A percentile compares a stretch with the other conserved stretches of the same genome.
These are phyloP conservation scores for Deakozyma indianensis DNA, from an alignment of 805 yeast species.

Conservation along the genomic window DNA sequence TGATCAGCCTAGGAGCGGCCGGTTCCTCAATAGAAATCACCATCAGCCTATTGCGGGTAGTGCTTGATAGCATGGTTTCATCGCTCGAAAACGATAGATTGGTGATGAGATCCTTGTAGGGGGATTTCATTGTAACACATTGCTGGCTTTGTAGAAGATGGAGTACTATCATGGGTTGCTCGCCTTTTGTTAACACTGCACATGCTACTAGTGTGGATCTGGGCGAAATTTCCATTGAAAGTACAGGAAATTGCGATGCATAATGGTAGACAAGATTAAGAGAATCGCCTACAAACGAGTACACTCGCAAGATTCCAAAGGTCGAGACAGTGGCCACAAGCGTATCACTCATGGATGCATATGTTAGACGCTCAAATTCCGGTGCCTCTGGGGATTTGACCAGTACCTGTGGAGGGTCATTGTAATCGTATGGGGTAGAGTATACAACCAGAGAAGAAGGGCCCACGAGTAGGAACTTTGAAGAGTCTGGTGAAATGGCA, in stretches of 20 bases:
- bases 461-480: background rate
- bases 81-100: slow-evolving; percentile 58
- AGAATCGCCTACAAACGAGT: background rate
- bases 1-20: slow-evolving; percentile 47
- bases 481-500: background rate
- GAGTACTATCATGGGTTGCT: slow-evolving; percentile 61
- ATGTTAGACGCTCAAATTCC: background rate
- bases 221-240: background rate
- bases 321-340: background rate
- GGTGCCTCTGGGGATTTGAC: background rate
- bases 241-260: background rate
- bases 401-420: background rate
- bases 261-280: background rate
- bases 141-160: slow-evolving; percentile 25
- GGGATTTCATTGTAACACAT: slow-evolving; percentile 63
- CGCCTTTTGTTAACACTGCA: slow-evolving; percentile 32
- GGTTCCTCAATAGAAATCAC: slow-evolving; percentile 54
- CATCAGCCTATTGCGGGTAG: slow-evolving; percentile 64
- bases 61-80: slow-evolving; percentile 56
- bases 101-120: slow-evolving; percentile 76
- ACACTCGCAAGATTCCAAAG: background rate
- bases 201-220: background rate
- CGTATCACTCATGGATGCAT: background rate
- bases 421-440: background rate
- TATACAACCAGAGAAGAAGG: background rate